These are phyloP conservation scores for Aspergillus nidulans DNA, from an alignment of 495 filamentous ascomycete species.

Conservation along the genomic window DNA sequence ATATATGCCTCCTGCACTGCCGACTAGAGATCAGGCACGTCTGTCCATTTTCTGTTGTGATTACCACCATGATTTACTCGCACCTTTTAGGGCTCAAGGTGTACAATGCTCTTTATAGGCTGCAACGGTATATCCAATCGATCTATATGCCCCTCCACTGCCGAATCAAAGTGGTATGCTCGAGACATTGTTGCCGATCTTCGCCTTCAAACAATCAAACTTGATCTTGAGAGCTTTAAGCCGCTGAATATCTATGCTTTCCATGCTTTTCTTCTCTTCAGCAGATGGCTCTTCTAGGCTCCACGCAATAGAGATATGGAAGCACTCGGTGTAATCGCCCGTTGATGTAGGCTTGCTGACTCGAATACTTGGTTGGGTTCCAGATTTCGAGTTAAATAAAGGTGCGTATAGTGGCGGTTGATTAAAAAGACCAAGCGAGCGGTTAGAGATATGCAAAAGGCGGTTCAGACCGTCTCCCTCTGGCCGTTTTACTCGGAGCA, in stretches of 20 bases:
- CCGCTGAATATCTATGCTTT: slow-evolving; percentile 27
- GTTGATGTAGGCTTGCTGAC: slow-evolving; percentile 1
- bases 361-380: neutral
- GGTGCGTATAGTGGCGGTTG: slow-evolving; percentile 70
- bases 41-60: no score
- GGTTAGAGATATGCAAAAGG: slow-evolving; percentile 64
- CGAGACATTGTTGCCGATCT: slow-evolving; percentile 71
- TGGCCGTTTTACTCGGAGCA: slow-evolving; percentile 54
- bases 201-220: slow-evolving; percentile 57
- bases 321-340: slow-evolving; percentile 47
- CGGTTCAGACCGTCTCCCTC: slow-evolving; percentile 53
- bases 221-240: slow-evolving; percentile 20
- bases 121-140: no score
- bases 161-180: slow-evolving; percentile 40
- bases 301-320: slow-evolving; percentile 85
- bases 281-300: slow-evolving; percentile 39
- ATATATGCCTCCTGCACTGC: neutral
- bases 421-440: slow-evolving; percentile 48
- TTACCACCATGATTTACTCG: no score
- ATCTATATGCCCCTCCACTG: no score
- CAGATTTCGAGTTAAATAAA: neutral
- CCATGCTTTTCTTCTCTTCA: slow-evolving; percentile 24
- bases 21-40: no score
- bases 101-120: neutral
- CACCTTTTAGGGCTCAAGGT: no score